Base-by-base conservation (phyloP, 805 yeast genomes). In the Pichia deserticola region DNA sequence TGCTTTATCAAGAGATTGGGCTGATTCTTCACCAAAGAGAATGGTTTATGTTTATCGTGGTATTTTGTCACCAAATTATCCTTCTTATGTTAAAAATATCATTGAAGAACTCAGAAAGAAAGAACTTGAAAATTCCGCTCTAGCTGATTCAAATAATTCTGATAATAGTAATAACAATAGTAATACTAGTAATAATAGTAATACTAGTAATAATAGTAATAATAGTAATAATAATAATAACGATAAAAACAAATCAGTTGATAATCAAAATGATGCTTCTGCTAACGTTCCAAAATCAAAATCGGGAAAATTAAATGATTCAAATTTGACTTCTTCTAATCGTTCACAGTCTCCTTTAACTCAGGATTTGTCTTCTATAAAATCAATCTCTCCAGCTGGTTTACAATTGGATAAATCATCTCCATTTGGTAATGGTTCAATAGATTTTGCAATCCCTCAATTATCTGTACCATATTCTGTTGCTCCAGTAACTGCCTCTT, bases 11-110 rank as follows among this genome's bases (percentile, higher is more conserved):
- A 78, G 95, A 68, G 93, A 86, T 65, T 86, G 95, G 95, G 92
- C 95, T 4, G 92, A 86, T 64, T 89, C 92, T 15, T 81, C 89
- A 3, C 95, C 95, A 46, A 83, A 86, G 60, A 75, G 95, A 71
- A 86, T 86, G 95, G 89, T 86, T 30, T 86, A 86, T 60, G 89
- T 85, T 45, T 86, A 86, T 65, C 79, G 93, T 60, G 95, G 95
- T 37, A 68, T 84, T 32, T 71, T 86, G 53, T 78, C 92, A 33
- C 74, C 79, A n/a, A 90, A 86, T 62, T 86, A 83, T 66, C 83
- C 82, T 57, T 67, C 80, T 38, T 87, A 82, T 61, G 92, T 86
- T 7, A 77, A 81, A 46, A 77, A 76, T 54, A 80, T 83, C 43
- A 76, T 81, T 71, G 84, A 79, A 51, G 63, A 66, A 54, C 80